Evolutionary conservation across 2,329 filamentous ascomycete genomes (phyloP).

Genomic region (Stenocarpella maydis): DNA sequence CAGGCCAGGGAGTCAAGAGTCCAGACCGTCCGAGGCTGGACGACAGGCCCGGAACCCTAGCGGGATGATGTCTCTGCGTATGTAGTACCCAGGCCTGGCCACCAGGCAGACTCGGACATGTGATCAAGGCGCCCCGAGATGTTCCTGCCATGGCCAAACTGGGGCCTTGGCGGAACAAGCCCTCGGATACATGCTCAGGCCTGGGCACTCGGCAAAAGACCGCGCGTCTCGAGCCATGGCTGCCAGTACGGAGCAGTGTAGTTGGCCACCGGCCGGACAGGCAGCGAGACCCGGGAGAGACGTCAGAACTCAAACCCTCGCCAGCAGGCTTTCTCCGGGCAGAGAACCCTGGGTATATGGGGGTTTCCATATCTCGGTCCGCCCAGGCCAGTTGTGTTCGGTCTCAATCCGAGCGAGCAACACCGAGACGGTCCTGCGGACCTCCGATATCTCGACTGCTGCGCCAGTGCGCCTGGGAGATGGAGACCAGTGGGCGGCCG

Average conservation of each 20-base stretch:
- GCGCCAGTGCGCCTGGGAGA: background rate
- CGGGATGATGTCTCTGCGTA: too few species aligned
- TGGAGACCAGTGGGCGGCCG: background rate
- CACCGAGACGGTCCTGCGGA: background rate
- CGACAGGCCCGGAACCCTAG: background rate
- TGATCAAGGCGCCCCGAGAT: background rate
- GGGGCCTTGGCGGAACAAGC: slow-evolving; percentile 27
- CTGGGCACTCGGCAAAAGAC: slow-evolving; percentile 24
- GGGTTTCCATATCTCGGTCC: background rate
- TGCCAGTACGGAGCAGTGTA: background rate
- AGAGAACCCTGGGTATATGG: too few species aligned
- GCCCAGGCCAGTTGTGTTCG: slow-evolving; percentile 10
- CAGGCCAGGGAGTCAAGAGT: background rate
- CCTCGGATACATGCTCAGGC: slow-evolving; percentile 2
- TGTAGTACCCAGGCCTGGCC: too few species aligned
- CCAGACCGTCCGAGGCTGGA: background rate
- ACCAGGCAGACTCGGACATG: background rate
- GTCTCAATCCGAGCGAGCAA: slow-evolving; percentile 7
- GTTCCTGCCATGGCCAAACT: slow-evolving; percentile 2
- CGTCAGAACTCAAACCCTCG: background rate
- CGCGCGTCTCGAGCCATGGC: slow-evolving; percentile 16
- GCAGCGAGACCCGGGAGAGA: slow-evolving; percentile 22
- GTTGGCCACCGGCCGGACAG: slow-evolving; percentile 13
- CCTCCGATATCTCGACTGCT: slow-evolving; percentile 1
- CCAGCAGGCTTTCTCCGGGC: too few species aligned